Conservation (phyloP, 2,329 filamentous ascomycete genomes). For the Talaromyces sp. region DNA sequence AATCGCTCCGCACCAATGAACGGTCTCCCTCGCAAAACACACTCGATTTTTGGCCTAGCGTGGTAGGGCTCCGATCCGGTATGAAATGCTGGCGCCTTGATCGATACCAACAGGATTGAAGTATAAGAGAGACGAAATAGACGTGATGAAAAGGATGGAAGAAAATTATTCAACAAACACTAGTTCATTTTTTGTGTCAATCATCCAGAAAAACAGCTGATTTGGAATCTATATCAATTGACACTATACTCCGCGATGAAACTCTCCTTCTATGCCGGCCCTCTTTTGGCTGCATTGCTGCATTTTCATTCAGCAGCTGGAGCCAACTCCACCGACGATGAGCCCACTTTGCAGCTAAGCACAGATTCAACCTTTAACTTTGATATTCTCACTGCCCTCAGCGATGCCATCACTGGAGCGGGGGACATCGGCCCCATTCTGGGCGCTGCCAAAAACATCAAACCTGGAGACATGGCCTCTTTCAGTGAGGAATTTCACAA, state of each 20-base stretch:
- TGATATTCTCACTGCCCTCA: slow-evolving; percentile 37
- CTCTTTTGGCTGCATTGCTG: no score
- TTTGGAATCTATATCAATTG: no score
- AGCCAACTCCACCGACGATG: not conserved
- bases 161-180: no score
- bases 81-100: not conserved
- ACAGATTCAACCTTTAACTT: slow-evolving; percentile 33
- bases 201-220: no score
- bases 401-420: slow-evolving; percentile 28
- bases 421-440: slow-evolving; percentile 38
- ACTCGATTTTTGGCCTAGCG: not conserved
- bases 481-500: slow-evolving; percentile 4
- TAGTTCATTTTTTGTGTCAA: no score
- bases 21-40: not conserved
- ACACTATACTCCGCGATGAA: no score
- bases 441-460: slow-evolving; percentile 33
- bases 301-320: not conserved
- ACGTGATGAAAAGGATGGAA: no score
- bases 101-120: not conserved
- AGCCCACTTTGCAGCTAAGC: slow-evolving; percentile 13
- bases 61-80: not conserved
- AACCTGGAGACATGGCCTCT: slow-evolving; percentile 32
- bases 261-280: no score
- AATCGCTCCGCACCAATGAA: not conserved
- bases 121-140: no score